Base-by-base conservation (phyloP, 495 filamentous ascomycete species). In the Amniculicola lignicola region DNA sequence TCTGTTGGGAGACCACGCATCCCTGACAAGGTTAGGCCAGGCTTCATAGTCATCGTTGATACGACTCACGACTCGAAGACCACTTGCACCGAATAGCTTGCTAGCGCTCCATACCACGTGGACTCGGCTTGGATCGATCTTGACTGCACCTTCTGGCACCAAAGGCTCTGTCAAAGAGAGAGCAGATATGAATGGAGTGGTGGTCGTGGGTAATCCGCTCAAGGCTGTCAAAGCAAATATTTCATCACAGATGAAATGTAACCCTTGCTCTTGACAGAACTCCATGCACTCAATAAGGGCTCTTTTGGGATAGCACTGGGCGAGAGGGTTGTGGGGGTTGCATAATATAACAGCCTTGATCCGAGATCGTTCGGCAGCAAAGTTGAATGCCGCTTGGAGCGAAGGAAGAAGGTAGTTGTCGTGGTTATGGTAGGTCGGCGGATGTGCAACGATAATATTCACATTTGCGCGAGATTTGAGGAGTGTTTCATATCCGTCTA, bases 221-320 rank as follows among this genome's bases (percentile, higher is more conserved):
- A 60, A 45, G 6, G 21, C 15, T 4, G 52, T 35, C 3, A 64
- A 40, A 12, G 78, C 83, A 59, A 85, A 85, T 11, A 86, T 77
- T 61, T 87, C 83, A 46, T 87, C 83, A 37, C 76, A 77, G 43
- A 86, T 74, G 2, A 86, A 58, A 51, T 86, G 82, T 1, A 87
- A 68, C 15, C 70, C 63, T 52, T 82, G 71, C 25, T 75, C 72
- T 19, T 77, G 68, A 47, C 82, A 86, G 4, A 85, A 58, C 7
- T 63, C 63, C 71, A 82, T 72, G 23, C 81, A 64, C 15, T 56
- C 70, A 9, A 72, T 55, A 0, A 85, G 54, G 0, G 71, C 71
- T 12, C 78, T 70, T 14, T 63, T 68, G 0, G 79, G 61, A 54
- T 84, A 85, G 65, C 80, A 85, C 39, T 62, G 62, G 35, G 82